A percentile compares a stretch with the other conserved stretches of the same genome.
Evolutionary conservation across 2,329 filamentous ascomycete species (phyloP).

Genomic region (Davidsoniella virescens): DNA sequence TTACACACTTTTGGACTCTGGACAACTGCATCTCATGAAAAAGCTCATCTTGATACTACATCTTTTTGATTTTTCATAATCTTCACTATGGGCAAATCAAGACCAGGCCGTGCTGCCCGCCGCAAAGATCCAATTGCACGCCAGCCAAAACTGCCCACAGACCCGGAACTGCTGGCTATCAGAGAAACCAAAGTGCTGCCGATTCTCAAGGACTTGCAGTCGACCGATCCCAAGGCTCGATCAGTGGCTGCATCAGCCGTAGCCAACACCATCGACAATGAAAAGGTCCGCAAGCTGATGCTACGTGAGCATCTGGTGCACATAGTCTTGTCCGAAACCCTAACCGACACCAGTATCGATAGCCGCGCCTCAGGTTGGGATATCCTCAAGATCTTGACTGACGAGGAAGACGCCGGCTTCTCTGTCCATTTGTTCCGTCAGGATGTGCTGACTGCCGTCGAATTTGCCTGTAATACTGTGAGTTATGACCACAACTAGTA

Average conservation of each 20-base stretch:
- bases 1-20: not conserved
- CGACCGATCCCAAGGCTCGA: constrained; percentile 41
- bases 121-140: constrained; percentile 41
- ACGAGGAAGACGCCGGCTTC: constrained; percentile 50
- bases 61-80: not conserved
- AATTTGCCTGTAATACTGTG: constrained; percentile 38
- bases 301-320: constrained; percentile 50
- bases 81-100: constrained; percentile 40
- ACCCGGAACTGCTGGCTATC: constrained; percentile 46
- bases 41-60: not conserved
- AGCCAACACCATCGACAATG: constrained; percentile 44
- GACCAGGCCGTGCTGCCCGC: constrained; percentile 32
- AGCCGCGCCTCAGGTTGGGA: constrained; percentile 52
- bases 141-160: constrained; percentile 41
- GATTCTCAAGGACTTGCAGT: constrained; percentile 42
- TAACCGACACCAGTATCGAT: constrained; percentile 46
- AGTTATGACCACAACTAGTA: constrained; percentile 16
- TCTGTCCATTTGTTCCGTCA: constrained; percentile 47
- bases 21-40: not conserved
- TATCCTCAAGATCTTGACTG: constrained; percentile 42
- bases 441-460: constrained; percentile 44
- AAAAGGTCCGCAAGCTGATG: constrained; percentile 46
- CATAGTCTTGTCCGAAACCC: constrained; percentile 44
- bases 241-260: constrained; percentile 43
- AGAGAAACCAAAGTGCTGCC: constrained; percentile 48